phyloP scores from a whole-genome alignment of 768 basidiomycete species.

The Russula griseocarnosa region DNA sequence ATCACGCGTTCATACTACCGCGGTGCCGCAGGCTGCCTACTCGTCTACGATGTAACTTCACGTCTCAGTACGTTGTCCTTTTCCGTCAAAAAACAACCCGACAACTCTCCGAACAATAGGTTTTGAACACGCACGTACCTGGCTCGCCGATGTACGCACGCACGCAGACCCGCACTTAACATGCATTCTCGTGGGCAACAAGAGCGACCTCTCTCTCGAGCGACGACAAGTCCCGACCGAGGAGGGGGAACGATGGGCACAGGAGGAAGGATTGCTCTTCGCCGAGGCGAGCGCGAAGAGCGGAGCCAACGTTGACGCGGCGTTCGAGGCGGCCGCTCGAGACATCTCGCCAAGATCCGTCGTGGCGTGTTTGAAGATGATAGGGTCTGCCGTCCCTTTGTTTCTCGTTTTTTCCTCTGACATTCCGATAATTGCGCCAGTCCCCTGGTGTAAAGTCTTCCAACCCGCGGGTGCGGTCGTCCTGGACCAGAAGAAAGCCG shows the following conservation, averaged over 20 bases:
- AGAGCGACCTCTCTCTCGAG: conserved; percentile 59
- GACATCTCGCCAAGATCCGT: conserved; percentile 77
- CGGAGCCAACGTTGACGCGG: conserved; percentile 75
- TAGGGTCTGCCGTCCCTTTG: conserved; percentile 51
- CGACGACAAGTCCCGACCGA: conserved; percentile 57
- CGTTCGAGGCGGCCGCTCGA: conserved; percentile 66
- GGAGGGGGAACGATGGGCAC: conserved; percentile 70
- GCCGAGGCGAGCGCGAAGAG: conserved; percentile 87
- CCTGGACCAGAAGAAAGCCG: conserved; percentile 38
- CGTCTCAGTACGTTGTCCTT: conserved; percentile 57
- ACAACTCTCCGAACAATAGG: conserved; percentile 38
- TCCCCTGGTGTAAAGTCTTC: conserved; percentile 64
- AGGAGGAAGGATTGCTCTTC: conserved; percentile 77
- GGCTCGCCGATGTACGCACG: conserved; percentile 81
- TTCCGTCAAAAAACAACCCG: not conserved
- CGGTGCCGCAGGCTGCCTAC: conserved; percentile 76
- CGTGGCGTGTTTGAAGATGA: conserved; percentile 77
- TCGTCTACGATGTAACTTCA: conserved; percentile 90
- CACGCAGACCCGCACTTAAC: conserved; percentile 88
- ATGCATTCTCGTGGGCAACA: conserved; percentile 90
- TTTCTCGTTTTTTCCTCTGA: not conserved
- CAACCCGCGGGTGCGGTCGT: conserved; percentile 40
- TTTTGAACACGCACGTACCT: conserved; percentile 65
- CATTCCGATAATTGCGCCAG: conserved; percentile 33
- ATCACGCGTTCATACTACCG: conserved; percentile 91